Conservation (phyloP, 2,329 filamentous ascomycete species). For the Eurotiales sp. region DNA sequence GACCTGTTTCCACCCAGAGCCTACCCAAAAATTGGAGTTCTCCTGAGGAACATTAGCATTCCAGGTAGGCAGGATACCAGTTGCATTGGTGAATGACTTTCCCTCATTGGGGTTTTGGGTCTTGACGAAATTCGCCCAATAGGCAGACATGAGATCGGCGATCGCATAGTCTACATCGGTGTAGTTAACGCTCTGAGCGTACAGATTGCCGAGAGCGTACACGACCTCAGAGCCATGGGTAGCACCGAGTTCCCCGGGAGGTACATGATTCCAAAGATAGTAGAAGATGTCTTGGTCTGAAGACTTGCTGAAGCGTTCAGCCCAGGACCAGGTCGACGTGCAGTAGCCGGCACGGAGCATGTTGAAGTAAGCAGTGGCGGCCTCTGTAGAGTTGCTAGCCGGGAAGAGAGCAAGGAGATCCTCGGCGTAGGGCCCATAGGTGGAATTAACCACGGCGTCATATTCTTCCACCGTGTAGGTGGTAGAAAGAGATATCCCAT, state of each 20-base stretch:
- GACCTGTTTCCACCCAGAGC: too few relatives aligned
- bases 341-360: background rate
- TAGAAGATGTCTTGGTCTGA: background rate
- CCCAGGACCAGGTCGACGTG: background rate
- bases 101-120: background rate
- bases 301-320: background rate
- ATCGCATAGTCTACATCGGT: background rate
- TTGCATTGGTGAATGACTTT: background rate
- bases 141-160: background rate
- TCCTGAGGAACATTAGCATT: background rate
- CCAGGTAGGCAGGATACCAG: background rate
- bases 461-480: background rate
- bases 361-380: background rate
- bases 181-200: background rate
- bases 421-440: background rate
- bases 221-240: background rate
- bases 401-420: background rate
- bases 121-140: background rate
- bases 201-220: background rate
- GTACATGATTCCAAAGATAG: background rate
- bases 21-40: background rate
- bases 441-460: background rate
- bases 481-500: background rate
- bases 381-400: background rate
- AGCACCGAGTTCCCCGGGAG: background rate